Conservation (phyloP, 805 yeast species). For the Ogataea angusta region DNA sequence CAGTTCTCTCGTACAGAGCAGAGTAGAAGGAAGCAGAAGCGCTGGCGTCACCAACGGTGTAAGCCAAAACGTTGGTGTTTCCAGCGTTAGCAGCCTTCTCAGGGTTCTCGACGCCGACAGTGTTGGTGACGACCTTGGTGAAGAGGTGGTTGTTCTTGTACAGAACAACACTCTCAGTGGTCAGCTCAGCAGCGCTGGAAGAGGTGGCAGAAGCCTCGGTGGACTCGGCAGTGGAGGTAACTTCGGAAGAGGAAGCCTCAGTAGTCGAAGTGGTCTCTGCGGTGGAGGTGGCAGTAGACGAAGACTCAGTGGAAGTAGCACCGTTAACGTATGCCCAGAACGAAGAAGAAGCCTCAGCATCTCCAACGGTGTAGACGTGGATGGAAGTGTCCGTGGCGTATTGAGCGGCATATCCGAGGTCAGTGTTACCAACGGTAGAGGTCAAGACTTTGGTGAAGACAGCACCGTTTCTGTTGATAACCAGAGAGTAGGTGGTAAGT, state of each 20-base stretch:
- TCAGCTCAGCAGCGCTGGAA: not conserved
- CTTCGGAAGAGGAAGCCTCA: not conserved
- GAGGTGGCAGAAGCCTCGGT: not conserved
- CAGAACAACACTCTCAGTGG: not conserved
- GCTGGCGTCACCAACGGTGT: not conserved
- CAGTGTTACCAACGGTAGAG: not conserved
- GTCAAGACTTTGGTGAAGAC: not conserved
- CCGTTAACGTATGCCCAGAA: not conserved
- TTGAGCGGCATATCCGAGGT: not conserved
- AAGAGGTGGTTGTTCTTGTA: not conserved
- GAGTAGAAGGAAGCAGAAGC: not conserved
- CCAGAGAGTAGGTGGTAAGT: not conserved
- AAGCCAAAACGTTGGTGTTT: not conserved
- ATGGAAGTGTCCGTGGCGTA: not conserved
- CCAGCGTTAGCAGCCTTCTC: not conserved
- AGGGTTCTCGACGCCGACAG: not conserved
- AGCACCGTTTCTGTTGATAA: constrained; percentile 1
- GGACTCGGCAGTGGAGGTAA: not conserved
- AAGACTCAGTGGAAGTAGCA: not conserved
- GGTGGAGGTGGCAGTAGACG: not conserved
- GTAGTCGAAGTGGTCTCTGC: not conserved
- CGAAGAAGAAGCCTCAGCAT: not conserved
- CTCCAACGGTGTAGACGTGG: constrained; percentile 3
- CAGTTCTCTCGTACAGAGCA: not conserved
- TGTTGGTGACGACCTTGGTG: not conserved